These are phyloP conservation scores for Beauveria pseudobassiana DNA, from an alignment of 2,329 filamentous ascomycete genomes.

Conservation along the genomic window DNA sequence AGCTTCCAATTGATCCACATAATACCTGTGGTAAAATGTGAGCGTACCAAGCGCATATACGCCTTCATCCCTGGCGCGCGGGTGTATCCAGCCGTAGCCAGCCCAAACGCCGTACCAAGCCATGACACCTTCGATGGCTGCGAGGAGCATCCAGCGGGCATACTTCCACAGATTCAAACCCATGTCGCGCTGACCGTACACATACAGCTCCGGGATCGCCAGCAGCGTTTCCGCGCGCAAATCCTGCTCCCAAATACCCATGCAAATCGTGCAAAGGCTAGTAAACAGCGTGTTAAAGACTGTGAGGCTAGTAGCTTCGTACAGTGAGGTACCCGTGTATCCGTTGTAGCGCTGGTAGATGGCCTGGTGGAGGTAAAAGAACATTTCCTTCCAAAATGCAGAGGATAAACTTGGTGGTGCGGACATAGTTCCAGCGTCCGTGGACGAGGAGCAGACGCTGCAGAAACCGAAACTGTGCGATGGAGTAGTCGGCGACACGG, in stretches of 20 bases:
- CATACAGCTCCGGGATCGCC: conserved; percentile 88
- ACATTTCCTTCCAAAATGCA: conserved; percentile 79
- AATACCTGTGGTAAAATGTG: conserved; percentile 61
- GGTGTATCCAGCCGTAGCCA: conserved; percentile 40
- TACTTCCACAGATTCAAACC: conserved; percentile 73
- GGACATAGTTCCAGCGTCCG: conserved; percentile 83
- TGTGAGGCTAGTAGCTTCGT: conserved; percentile 78
- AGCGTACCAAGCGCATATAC: conserved; percentile 69
- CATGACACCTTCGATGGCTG: conserved; percentile 62
- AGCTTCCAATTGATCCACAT: conserved; percentile 70
- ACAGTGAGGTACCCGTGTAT: conserved; percentile 85
- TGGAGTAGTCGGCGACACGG: conserved; percentile 82
- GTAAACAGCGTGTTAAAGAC: conserved; percentile 96
- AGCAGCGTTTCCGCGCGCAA: conserved; percentile 74
- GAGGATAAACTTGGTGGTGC: conserved; percentile 82
- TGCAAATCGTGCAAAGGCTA: conserved; percentile 77
- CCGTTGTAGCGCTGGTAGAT: conserved; percentile 77
- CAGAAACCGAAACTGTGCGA: conserved; percentile 88
- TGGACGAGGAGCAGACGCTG: conserved; percentile 77
- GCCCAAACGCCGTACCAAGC: conserved; percentile 61
- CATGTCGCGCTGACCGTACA: conserved; percentile 63
- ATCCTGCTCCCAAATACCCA: conserved; percentile 90
- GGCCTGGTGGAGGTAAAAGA: conserved; percentile 81
- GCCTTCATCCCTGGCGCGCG: conserved; percentile 52
- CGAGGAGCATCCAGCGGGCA: conserved; percentile 70